Evolutionary conservation across 1,284 basidiomycete genomes (phyloP).

Genomic region (Fereydounia khargensis): DNA sequence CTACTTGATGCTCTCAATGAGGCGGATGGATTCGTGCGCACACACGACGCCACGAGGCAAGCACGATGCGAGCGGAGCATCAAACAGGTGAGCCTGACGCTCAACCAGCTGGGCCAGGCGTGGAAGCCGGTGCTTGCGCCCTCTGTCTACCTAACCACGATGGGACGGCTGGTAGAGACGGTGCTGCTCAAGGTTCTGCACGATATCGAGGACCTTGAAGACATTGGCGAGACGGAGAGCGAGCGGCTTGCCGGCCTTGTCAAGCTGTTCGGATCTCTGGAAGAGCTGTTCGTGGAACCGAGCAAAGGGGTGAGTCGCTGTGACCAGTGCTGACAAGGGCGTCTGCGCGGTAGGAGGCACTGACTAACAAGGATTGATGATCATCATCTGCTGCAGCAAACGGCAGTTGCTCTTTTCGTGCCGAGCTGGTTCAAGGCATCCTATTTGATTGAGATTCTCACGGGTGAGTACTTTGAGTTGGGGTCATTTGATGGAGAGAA

Average conservation of each 20-base stretch:
- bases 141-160: constrained; percentile 43
- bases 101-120: constrained; percentile 67
- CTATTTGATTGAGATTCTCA: constrained; percentile 52
- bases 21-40: constrained; percentile 71
- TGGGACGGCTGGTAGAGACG: constrained; percentile 75
- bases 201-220: constrained; percentile 74
- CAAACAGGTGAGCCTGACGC: constrained; percentile 67
- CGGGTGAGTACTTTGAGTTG: constrained; percentile 5
- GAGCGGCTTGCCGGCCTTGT: constrained; percentile 78
- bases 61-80: constrained; percentile 74
- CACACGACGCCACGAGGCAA: constrained; percentile 72
- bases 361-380: constrained; percentile 58
- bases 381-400: too few relatives aligned
- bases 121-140: constrained; percentile 67
- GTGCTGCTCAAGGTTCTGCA: constrained; percentile 70
- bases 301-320: constrained; percentile 57
- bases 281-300: constrained; percentile 71
- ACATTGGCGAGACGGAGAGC: constrained; percentile 89
- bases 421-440: constrained; percentile 54
- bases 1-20: constrained; percentile 64
- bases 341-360: too few relatives aligned
- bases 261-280: constrained; percentile 70
- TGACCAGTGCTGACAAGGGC: too few relatives aligned
- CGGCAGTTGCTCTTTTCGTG: constrained; percentile 42
- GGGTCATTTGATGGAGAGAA: too few relatives aligned